Evolutionary conservation across 1,284 basidiomycete species (phyloP), one percentile per base, ranked within the genome.

Genomic region (Cryptococcus sp.): DNA sequence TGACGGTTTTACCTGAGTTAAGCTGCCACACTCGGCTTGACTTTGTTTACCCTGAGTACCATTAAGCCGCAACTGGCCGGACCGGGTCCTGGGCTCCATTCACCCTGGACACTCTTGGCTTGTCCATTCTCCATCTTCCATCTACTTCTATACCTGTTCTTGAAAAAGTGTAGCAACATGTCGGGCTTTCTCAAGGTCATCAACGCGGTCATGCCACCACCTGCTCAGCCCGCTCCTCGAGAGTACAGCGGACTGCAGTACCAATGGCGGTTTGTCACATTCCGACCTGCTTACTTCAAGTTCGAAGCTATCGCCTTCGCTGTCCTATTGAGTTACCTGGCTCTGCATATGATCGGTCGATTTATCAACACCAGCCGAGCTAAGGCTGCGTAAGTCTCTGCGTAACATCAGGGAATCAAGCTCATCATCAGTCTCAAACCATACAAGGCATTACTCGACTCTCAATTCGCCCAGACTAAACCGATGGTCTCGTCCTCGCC

Each of bases 201-300:
- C 41, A 48, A 83, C 53, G 80, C 81, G 14, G 80, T 85, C 31
- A 64, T 77, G 2, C 77, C 78, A n/a, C 67, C 76, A 13, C 66
- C 78, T 1, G 57, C 67, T n/a, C 42, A 52, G 5, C 56, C 61
- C 11, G 31, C 52, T 5, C 52, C 73, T 2, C 67, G 74, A 9
- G 76, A 82, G 28, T 86, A 85, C 62, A 69, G 78, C 19, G 85
- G 88, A 16, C 70, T 81, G 45, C 81, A 92, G 71, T 83, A 79
- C 67, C 78, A 75, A 56, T 91, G 85, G 85, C 85, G 81, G 67
- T 79, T 83, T 57, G 75, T 93, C 61, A 82, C 84, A 42, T 88
- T 92, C 76, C 78, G 88, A 46, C 90, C 90, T 11, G 86, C 85
- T 82, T 84, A 83, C 21, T 85, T 91, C 76, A 77, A 83, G 69